Evolutionary conservation across 2,329 filamentous ascomycete species (phyloP), one percentile per base, ranked within the genome.

Genomic region (Fusarium mexicanum): DNA sequence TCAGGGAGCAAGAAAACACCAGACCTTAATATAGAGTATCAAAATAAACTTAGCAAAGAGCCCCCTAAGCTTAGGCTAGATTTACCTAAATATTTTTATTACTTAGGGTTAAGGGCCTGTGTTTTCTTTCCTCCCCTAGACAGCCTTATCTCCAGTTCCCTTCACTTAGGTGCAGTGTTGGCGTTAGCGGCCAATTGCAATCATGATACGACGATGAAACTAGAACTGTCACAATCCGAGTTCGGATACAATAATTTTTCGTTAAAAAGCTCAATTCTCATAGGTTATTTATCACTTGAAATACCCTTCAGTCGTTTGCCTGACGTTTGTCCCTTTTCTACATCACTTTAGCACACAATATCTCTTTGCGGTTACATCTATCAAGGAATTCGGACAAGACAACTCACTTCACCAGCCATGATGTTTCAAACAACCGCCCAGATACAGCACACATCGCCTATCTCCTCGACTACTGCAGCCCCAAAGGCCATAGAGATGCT

Each of bases 361-460:
- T 20, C 29, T 7, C n/a, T 20, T 41, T 24, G 14, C n/a, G 17
- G 17, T 29, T 17, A 26, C 8, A 18, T 12, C 12, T n/a, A 31
- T 26, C 29, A 26, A 24, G n/a, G 6, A 31, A 13, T 43, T 26
- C 9, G n/a, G 37, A 22, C 31, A 47, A 33, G 41, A 47, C 29
- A 24, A 54, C 51, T 41, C 35, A 61, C 48, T 22, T 59, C n/a
- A 40, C 35, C 37, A 29, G 24, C 40, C 47, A 81, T 88, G 82
- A 81, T 88, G 81, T 82, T 90, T 76, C 85, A 80, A 70, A 84
- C 83, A 43, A 84, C 83, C 11, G 82, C 83, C 37, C 82, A 80
- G 38, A 63, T 89, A 24, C 75, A 79, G 59, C 86, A 89, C 79
- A 76, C 77, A 43, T 84, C 86, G 37, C 74, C 81, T 60, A 79